phyloP scores from a whole-genome alignment of 2,329 filamentous ascomycete species.

The Daldinia sp. region DNA sequence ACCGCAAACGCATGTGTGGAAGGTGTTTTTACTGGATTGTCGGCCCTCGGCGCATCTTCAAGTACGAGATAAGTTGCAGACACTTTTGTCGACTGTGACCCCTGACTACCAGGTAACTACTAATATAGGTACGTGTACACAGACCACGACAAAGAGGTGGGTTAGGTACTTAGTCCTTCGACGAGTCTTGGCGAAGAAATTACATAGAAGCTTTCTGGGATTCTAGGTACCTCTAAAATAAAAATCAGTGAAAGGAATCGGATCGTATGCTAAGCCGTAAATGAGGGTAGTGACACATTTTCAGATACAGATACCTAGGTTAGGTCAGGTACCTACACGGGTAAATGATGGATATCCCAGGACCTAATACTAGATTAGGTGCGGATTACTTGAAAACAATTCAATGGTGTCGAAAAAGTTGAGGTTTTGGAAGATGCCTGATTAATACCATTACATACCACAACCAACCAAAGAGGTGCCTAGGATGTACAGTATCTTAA shows the following conservation, averaged over 20 bases:
- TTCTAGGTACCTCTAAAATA: conserved; percentile 25
- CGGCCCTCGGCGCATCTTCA: conserved; percentile 12
- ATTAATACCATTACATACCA: background rate
- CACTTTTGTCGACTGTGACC: background rate
- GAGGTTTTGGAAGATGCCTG: background rate
- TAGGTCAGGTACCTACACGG: conserved; percentile 9
- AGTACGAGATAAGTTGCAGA: conserved; percentile 6
- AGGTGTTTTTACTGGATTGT: conserved; percentile 3
- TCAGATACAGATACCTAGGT: background rate
- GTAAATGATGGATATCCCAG: background rate
- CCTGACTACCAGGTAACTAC: conserved; percentile 7
- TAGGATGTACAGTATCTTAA: background rate
- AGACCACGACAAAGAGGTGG: conserved; percentile 9
- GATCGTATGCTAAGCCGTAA: background rate
- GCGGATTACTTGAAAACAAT: no score
- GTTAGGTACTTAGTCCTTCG: conserved; percentile 10
- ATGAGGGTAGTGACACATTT: conserved; percentile 12
- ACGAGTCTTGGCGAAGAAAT: conserved; percentile 20
- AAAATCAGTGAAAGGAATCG: conserved; percentile 1
- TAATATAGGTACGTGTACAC: conserved; percentile 3
- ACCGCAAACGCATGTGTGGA: background rate
- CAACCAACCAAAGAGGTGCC: background rate
- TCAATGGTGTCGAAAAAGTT: background rate
- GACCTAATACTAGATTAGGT: no score
- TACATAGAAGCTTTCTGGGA: background rate